Percentiles rank a stretch among this genome's conserved stretches.
Conservation (phyloP, 2,329 filamentous ascomycete genomes). For the Graphilbum sp. region DNA sequence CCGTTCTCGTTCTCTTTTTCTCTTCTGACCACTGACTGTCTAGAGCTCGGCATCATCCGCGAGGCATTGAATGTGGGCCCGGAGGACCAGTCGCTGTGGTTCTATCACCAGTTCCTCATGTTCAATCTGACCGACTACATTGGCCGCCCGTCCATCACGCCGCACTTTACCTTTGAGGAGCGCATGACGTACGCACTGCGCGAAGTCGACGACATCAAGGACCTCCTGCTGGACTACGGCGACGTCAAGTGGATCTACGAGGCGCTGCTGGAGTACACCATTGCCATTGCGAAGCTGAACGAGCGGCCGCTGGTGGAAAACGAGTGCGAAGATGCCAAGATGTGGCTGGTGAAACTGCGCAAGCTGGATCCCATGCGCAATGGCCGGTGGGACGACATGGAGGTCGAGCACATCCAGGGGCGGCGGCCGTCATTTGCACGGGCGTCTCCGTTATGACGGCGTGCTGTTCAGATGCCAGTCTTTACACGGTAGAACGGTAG, state of each 20-base stretch:
- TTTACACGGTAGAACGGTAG: no score
- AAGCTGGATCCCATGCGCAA: conserved; percentile 57
- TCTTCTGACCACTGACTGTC: no score
- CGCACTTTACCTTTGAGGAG: conserved; percentile 42
- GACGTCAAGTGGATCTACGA: conserved; percentile 76
- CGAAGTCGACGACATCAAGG: conserved; percentile 60
- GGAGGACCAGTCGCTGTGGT: conserved; percentile 92
- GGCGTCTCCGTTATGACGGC: neutral
- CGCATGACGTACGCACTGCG: conserved; percentile 47
- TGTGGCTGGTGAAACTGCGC: conserved; percentile 49
- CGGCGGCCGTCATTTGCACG: conserved; percentile 6
- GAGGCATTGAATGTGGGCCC: conserved; percentile 75
- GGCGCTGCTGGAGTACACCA: conserved; percentile 59
- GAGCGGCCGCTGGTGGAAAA: conserved; percentile 20
- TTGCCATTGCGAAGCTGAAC: conserved; percentile 39
- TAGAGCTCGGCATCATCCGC: conserved; percentile 60
- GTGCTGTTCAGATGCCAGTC: no score
- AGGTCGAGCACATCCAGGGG: conserved; percentile 18
- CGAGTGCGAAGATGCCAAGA: conserved; percentile 28
- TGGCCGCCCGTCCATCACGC: conserved; percentile 42
- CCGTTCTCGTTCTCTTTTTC: no score
- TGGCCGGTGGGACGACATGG: conserved; percentile 61
- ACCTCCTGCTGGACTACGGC: conserved; percentile 41
- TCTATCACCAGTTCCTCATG: conserved; percentile 84
- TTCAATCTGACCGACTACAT: conserved; percentile 41